These are phyloP conservation scores for Fusarium sp. DNA, from an alignment of 2,329 filamentous ascomycete species.

Conservation along the genomic window DNA sequence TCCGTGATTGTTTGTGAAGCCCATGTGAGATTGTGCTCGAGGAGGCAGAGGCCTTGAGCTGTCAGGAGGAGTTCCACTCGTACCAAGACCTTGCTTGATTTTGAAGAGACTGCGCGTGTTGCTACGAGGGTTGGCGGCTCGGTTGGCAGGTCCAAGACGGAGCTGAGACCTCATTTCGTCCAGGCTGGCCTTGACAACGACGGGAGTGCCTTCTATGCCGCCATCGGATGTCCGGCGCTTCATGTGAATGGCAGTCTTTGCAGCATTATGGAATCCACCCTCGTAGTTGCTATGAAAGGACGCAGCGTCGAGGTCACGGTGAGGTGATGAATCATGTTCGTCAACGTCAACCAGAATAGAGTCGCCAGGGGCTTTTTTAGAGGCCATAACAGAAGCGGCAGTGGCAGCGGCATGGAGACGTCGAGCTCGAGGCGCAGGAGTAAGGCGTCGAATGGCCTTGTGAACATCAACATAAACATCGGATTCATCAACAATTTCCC, in stretches of 20 bases:
- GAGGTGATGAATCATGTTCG: constrained; percentile 55
- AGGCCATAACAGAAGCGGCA: constrained; percentile 49
- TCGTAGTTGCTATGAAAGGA: constrained; percentile 57
- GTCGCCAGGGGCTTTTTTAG: constrained; percentile 49
- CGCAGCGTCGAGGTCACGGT: constrained; percentile 46
- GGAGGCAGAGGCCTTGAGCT: constrained; percentile 37
- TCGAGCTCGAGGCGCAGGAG: constrained; percentile 83
- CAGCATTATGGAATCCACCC: constrained; percentile 57
- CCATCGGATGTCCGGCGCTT: constrained; percentile 71
- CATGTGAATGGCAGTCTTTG: constrained; percentile 68
- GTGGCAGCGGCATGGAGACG: constrained; percentile 57
- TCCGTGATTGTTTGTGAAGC: constrained; percentile 24
- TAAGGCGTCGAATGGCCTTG: constrained; percentile 92
- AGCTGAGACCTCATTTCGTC: constrained; percentile 73
- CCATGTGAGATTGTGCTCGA: constrained; percentile 44
- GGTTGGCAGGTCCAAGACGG: constrained; percentile 75
- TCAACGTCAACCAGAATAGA: constrained; percentile 55
- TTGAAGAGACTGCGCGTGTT: constrained; percentile 74
- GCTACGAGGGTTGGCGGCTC: constrained; percentile 70
- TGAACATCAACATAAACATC: constrained; percentile 99
- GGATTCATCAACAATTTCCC: constrained; percentile 98
- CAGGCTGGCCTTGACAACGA: constrained; percentile 70
- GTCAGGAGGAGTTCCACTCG: constrained; percentile 26
- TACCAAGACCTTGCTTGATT: constrained; percentile 65
- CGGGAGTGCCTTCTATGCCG: constrained; percentile 58